Evolutionary conservation across 352 stramenopile species (phyloP).

Genomic region (Pythium aristosporum): DNA sequence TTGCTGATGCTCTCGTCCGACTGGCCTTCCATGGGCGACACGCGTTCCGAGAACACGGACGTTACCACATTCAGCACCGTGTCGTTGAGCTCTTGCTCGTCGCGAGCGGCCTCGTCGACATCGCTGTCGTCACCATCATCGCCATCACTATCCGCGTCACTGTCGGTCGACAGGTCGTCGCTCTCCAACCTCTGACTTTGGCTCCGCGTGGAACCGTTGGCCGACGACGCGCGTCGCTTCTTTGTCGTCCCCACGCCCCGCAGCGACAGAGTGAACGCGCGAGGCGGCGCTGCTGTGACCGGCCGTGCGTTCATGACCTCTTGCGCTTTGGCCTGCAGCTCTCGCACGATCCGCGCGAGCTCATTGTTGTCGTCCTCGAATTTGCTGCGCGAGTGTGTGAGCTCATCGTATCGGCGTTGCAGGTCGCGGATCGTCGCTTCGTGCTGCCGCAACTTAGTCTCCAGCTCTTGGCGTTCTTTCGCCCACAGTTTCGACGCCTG

Average conservation of each 20-base stretch:
- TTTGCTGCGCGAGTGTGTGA: conserved; percentile 29
- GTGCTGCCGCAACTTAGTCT: conserved; percentile 35
- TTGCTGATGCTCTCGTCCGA: conserved; percentile 39
- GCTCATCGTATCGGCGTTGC: conserved; percentile 26
- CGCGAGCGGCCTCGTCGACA: conserved; percentile 38
- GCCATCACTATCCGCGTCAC: conserved; percentile 36
- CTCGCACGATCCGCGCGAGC: conserved; percentile 42
- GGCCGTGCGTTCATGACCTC: conserved; percentile 22
- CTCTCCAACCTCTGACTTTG: neutral
- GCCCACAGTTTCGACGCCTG: conserved; percentile 26
- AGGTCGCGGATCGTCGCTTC: conserved; percentile 35
- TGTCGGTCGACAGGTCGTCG: conserved; percentile 55
- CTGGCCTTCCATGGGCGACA: conserved; percentile 25
- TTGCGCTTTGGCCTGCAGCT: conserved; percentile 44
- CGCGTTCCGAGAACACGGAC: conserved; percentile 42
- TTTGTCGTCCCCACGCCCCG: neutral
- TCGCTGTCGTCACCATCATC: conserved; percentile 35
- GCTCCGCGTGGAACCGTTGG: neutral
- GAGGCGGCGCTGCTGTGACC: neutral
- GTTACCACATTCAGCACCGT: conserved; percentile 51
- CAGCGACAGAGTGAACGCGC: conserved; percentile 44
- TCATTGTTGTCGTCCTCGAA: conserved; percentile 62
- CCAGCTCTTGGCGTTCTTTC: conserved; percentile 46
- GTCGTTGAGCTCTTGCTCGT: conserved; percentile 51
- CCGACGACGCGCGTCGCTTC: conserved; percentile 4